These are phyloP conservation scores for Aspergillus fructus DNA, from an alignment of 2,329 filamentous ascomycete genomes.

Conservation along the genomic window DNA sequence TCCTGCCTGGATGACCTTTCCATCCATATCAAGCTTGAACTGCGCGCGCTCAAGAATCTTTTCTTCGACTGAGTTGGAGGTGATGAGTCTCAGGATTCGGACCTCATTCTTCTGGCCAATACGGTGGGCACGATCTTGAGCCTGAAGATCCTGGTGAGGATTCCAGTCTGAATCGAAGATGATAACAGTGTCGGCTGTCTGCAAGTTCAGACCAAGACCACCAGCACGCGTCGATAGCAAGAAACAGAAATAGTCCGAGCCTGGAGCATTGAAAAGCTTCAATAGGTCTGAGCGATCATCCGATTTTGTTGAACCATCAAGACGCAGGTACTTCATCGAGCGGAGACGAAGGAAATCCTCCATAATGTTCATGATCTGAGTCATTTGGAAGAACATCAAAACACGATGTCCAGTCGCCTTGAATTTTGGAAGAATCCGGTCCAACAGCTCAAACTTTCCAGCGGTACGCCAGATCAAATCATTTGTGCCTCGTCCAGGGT, in stretches of 20 bases:
- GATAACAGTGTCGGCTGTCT: constrained; percentile 97
- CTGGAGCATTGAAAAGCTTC: constrained; percentile 81
- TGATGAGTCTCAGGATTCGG: constrained; percentile 91
- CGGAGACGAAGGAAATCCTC: constrained; percentile 91
- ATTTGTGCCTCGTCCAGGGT: constrained; percentile 82
- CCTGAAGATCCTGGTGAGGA: constrained; percentile 97
- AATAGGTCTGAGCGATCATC: constrained; percentile 93
- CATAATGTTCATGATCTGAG: constrained; percentile 99
- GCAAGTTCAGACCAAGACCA: constrained; percentile 94
- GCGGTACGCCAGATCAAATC: constrained; percentile 93
- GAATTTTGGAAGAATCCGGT: constrained; percentile 92
- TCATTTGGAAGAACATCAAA: constrained; percentile 99
- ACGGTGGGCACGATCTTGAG: constrained; percentile 99
- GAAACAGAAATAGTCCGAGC: constrained; percentile 96
- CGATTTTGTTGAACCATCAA: constrained; percentile 96
- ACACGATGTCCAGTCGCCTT: constrained; percentile 87
- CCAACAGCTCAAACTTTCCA: constrained; percentile 95
- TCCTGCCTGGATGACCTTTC: constrained; percentile 98
- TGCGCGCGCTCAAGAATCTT: constrained; percentile 96
- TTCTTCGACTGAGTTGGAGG: constrained; percentile 94
- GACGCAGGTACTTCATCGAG: constrained; percentile 79
- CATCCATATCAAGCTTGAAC: constrained; percentile 98
- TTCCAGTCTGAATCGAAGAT: constrained; percentile 99
- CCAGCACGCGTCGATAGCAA: constrained; percentile 96
- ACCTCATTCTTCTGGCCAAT: constrained; percentile 99